A percentile compares a stretch with the other conserved stretches of the same genome.
phyloP scores from a whole-genome alignment of 805 yeast species.

The Groenewaldozyma salmanticensis region DNA sequence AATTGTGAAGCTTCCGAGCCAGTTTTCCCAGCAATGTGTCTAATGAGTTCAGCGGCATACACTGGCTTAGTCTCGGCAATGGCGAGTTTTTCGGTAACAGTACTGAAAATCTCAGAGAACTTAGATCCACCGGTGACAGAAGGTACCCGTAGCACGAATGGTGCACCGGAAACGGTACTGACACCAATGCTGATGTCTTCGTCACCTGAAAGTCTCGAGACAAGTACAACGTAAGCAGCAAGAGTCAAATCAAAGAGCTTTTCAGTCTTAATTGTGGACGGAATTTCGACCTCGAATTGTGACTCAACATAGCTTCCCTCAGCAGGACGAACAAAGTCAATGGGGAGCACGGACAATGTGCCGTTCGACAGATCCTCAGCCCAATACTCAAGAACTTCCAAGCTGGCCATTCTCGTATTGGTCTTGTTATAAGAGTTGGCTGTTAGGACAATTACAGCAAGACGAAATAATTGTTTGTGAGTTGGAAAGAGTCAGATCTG shows the following conservation, averaged over 20 bases:
- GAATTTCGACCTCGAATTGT: conserved; percentile 30
- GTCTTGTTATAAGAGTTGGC: too few species aligned
- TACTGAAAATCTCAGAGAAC: conserved; percentile 43
- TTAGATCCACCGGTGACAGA: conserved; percentile 31
- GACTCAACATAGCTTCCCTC: conserved; percentile 62
- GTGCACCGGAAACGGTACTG: conserved; percentile 37
- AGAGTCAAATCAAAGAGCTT: conserved; percentile 43
- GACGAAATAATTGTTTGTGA: too few species aligned
- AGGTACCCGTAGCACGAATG: conserved; percentile 51
- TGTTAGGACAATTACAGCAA: too few species aligned
- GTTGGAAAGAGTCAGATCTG: too few species aligned
- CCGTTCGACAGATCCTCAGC: conserved; percentile 58
- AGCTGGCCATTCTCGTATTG: background rate
- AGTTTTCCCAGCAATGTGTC: conserved; percentile 38
- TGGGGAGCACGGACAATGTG: conserved; percentile 79
- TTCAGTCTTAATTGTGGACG: conserved; percentile 14
- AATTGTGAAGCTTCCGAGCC: conserved; percentile 54
- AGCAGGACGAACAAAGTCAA: conserved; percentile 73
- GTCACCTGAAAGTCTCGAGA: conserved; percentile 82
- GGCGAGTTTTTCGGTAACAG: conserved; percentile 23
- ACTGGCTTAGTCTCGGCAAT: conserved; percentile 30
- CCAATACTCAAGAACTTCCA: conserved; percentile 37
- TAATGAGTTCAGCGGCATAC: conserved; percentile 47
- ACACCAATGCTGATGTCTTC: conserved; percentile 89
- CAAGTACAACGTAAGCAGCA: conserved; percentile 58